Evolutionary conservation across 2,329 filamentous ascomycete species (phyloP).

Genomic region (Cryoendolithus antarcticus): DNA sequence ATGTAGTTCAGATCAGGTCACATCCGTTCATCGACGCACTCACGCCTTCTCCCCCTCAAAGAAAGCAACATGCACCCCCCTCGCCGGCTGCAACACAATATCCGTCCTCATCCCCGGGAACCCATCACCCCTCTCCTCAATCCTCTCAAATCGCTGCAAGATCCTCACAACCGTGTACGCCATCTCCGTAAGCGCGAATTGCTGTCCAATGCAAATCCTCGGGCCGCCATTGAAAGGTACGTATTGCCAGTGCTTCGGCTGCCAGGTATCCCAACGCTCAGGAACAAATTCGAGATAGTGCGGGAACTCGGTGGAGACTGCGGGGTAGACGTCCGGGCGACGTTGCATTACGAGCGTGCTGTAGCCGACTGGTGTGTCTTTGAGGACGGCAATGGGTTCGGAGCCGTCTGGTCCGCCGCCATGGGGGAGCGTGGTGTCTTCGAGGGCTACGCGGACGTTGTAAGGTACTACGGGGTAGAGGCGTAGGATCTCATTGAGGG

Average conservation of each 20-base stretch:
- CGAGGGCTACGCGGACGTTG: constrained; percentile 60
- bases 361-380: constrained; percentile 16
- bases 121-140: constrained; percentile 5
- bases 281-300: constrained; percentile 26
- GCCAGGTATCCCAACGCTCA: constrained; percentile 14
- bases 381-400: constrained; percentile 38
- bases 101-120: constrained; percentile 6
- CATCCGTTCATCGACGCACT: background rate
- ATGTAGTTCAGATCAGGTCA: too few species aligned
- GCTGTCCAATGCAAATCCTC: constrained; percentile 9
- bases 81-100: constrained; percentile 5
- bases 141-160: constrained; percentile 6
- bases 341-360: constrained; percentile 19
- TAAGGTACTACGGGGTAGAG: constrained; percentile 65
- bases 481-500: constrained; percentile 54
- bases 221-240: constrained; percentile 9
- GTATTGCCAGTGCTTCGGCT: constrained; percentile 6
- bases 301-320: constrained; percentile 23
- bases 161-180: constrained; percentile 7
- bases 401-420: constrained; percentile 40
- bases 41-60: background rate
- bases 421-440: constrained; percentile 59
- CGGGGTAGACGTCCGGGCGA: constrained; percentile 15
- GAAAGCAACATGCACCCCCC: constrained; percentile 3
- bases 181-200: constrained; percentile 8